Percentiles rank a stretch among this genome's conserved stretches.
Evolutionary conservation across 2,329 filamentous ascomycete species (phyloP).

Genomic region (Boeremia lycopersici): DNA sequence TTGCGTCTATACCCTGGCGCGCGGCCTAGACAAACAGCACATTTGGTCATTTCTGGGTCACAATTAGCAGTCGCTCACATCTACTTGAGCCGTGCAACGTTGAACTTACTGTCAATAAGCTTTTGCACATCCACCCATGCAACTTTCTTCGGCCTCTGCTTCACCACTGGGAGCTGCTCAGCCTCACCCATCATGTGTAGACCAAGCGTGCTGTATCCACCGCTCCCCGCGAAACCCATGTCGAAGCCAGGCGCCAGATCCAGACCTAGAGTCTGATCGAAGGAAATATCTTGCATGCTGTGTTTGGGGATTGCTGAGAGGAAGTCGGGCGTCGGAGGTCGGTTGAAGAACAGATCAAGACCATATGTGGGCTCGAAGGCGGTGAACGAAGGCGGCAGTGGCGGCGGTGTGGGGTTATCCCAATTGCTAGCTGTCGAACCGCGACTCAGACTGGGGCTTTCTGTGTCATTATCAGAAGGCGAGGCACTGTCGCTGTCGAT

Average conservation of each 20-base stretch:
- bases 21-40: slow-evolving; percentile 52
- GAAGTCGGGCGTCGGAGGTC: slow-evolving; percentile 1
- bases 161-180: slow-evolving; percentile 24
- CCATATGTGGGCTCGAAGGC: slow-evolving; percentile 26
- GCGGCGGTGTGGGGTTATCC: slow-evolving; percentile 2
- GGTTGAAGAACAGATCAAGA: slow-evolving; percentile 29
- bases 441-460: slow-evolving; percentile 1
- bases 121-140: slow-evolving; percentile 53
- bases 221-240: slow-evolving; percentile 20
- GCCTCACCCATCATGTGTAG: slow-evolving; percentile 23
- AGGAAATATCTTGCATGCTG: slow-evolving; percentile 29
- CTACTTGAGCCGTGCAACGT: neutral
- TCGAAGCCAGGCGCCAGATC: slow-evolving; percentile 41
- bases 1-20: slow-evolving; percentile 52
- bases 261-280: slow-evolving; percentile 42
- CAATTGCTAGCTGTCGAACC: slow-evolving; percentile 3
- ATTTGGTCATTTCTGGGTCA: slow-evolving; percentile 42
- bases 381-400: neutral
- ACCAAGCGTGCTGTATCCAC: slow-evolving; percentile 18
- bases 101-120: slow-evolving; percentile 51
- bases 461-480: slow-evolving; percentile 14
- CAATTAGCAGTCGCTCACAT: slow-evolving; percentile 26
- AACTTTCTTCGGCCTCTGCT: slow-evolving; percentile 40
- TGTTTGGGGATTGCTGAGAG: slow-evolving; percentile 13
- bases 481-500: slow-evolving; percentile 30